Base-by-base conservation (phyloP, 1,139 yeast species). In the Zygoascus hellenicus region DNA sequence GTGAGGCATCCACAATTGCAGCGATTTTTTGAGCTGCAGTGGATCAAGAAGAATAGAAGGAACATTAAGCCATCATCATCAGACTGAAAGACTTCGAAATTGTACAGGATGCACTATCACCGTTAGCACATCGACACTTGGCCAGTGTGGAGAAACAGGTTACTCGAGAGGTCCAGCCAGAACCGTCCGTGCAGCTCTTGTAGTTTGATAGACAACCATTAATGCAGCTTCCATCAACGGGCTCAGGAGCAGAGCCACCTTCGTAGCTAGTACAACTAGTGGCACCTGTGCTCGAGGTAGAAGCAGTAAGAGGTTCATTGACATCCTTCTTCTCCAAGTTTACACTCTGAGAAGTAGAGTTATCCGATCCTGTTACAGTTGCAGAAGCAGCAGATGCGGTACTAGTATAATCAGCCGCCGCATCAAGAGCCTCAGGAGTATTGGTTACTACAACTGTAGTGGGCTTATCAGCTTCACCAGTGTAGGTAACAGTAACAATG, bases 101-200 rank as follows among this genome's bases (percentile, higher is more conserved):
- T n/a, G 33, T 16, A 31, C 57, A 54, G 31, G 54, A 46, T 6
- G 48, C 16, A 16, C 35, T 31, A 38, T 58, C 59, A 15, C 61
- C 61, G 42, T 59, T 58, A 26, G 59, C 55, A 45, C 62, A 58
- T 49, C 56, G 47, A 43, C 62, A 59, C 26, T 47, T 50, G 39
- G 52, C 53, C 16, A 58, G 51, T 19, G 45, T 41, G 44, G 51
- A 43, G 36, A 52, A 44, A 44, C 62, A 59, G 6, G 36, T 39
- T 32, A 51, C 43, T 30, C 54, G 49, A 9, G 40, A 46, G 7
- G 48, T 42, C 42, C 45, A 45, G 36, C 40, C 31, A 16, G 43
- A 36, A 16, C 42, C 46, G 13, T 38, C 40, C 17, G 41, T 35
- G 38, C 62, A 58, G 13, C 36, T 32, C 22, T 43, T 17, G 44